Evolutionary conservation across 1,284 basidiomycete species (phyloP), one percentile per base, ranked within the genome.

Genomic region (Sporisorium graminicola): DNA sequence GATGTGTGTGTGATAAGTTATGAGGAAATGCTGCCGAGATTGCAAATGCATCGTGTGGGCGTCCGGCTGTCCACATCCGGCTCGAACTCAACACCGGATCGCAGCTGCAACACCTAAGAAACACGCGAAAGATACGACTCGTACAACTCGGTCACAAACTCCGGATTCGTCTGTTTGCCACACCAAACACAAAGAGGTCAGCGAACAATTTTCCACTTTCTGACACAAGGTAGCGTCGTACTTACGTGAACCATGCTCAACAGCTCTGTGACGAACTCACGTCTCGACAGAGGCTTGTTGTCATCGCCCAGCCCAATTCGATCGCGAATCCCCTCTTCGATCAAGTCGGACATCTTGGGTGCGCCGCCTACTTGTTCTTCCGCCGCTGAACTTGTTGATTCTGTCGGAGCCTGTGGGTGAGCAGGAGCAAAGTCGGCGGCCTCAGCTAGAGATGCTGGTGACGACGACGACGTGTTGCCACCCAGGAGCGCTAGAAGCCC

Each of bases 171-270:
- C 80, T 82, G 52, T 55, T 43, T n/a, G 2, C 2, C 5, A 18
- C 22, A 7, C 4, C 31, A 51, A 26, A 46, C 5, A 50, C 35
- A 60, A 43, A 43, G 51, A 49, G 13, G 57, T 56, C 29, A 62
- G 74, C 16, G 51, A 22, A 20, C 20, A 2, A 20, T 20, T 9
- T n/a, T n/a, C 3, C 29, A 33, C n/a, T 35, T 31, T 35, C 10
- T 20, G 10, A 20, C 31, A 47, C 2, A 2, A 14, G 8, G 29
- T 18, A 18, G 27, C 16, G 18, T n/a, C 35, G 42, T 43, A 88
- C 91, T 82, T 63, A 93, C 91, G 84, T 92, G 90, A 63, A 93
- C 89, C 77, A 93, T 87, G 27, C 88, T 89, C 78, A 92, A 85
- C 58, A 93, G 86, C 82, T 92, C 90, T 58, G 88, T 87, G 35